Base-by-base conservation (phyloP, 2,329 filamentous ascomycete genomes). In the Talaromyces sp. region DNA sequence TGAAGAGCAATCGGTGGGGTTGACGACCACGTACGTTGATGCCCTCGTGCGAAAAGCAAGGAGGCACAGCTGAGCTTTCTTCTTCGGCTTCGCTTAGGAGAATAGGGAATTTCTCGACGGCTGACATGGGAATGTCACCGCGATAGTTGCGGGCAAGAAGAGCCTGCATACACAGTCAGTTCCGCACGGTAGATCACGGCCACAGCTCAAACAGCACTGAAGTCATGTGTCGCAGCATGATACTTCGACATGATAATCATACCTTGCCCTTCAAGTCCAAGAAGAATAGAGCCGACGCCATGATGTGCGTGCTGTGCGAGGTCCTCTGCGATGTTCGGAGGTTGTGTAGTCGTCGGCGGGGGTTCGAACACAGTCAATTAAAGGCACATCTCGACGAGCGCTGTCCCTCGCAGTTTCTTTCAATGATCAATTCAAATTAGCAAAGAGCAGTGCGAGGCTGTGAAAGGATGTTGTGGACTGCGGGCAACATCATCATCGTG, bases 201-300 rank as follows among this genome's bases (percentile, higher is more conserved):
- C 56, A 61, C 27, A 63, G 43, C 56, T 41, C 27, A 39, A 31
- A 52, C 24, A 19, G 19, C 57, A 37, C 16, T 37, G 31, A 37
- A 14, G 11, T 2, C 4, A 27, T 16, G 45, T 27, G 13, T 56
- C 19, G n/a, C 52, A 14, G n/a, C 50, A 19, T 11, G 6, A 5
- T 19, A 19, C 27, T 19, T 13, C 9, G 5, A 5, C 31, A 37
- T 19, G 2, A 8, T 14, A 37, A 31, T 66, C 82, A 68, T 79
- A 96, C 93, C 90, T 99, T 99, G 91, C 95, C 95, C 92, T 99
- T 99, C 72, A 99, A 86, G 80, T 99, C 95, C 74, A 99, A 90
- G 79, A 99, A 99, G 87, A 99, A 99, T 75, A 99, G 78, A 70
- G 95, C 95, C 67, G 95, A 99, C 72, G 95, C 95, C 95, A 99